These are phyloP conservation scores for Solanum corneliomulleri DNA, from an alignment of 257 asterid species.

Conservation along the genomic window DNA sequence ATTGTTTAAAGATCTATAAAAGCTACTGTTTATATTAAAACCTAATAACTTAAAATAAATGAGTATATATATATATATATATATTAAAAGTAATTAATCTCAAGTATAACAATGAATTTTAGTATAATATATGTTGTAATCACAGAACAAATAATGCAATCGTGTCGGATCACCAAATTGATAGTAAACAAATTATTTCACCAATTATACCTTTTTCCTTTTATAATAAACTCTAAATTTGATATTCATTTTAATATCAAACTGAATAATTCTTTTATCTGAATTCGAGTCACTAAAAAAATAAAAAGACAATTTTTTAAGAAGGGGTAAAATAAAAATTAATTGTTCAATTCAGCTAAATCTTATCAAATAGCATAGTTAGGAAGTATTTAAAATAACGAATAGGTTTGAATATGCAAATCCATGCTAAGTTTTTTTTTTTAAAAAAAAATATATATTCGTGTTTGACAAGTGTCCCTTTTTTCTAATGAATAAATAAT, in stretches of 20 bases:
- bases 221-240: not conserved
- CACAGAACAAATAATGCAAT: not conserved
- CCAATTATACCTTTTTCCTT: not conserved
- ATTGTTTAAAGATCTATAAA: no score
- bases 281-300: not conserved
- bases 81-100: not conserved
- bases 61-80: not conserved
- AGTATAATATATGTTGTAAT: not conserved
- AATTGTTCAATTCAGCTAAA: not conserved
- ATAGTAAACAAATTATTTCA: no score
- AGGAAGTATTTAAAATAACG: not conserved
- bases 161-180: not conserved
- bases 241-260: not conserved
- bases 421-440: not conserved
- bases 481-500: not conserved
- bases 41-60: no score
- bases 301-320: not conserved
- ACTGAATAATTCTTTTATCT: not conserved
- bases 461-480: not conserved
- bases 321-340: not conserved
- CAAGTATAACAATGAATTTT: not conserved
- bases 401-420: not conserved
- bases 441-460: not conserved
- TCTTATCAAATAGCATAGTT: not conserved
- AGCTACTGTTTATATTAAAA: no score